Evolutionary conservation across 495 filamentous ascomycete species (phyloP).

Genomic region (Aspergillus egyptiacus): DNA sequence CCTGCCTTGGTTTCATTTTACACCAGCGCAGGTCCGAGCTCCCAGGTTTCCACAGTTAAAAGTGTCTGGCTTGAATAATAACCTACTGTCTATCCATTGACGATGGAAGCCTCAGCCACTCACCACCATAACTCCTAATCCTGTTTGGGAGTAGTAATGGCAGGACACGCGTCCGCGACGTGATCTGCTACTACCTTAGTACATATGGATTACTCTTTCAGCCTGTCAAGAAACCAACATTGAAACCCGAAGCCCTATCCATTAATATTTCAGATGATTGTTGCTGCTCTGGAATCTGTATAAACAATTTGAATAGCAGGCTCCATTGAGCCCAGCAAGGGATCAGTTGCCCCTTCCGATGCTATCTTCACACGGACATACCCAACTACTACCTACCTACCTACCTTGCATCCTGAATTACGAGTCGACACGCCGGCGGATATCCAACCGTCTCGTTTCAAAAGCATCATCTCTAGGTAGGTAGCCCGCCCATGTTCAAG

Average conservation of each 20-base stretch:
- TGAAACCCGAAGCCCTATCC: too few relatives aligned
- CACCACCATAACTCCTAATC: slow-evolving; percentile 3
- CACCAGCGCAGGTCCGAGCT: slow-evolving; percentile 9
- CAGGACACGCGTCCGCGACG: slow-evolving; percentile 1
- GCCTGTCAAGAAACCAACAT: too few relatives aligned
- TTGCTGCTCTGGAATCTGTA: too few relatives aligned
- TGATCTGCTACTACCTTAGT: not conserved
- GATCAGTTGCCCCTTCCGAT: not conserved
- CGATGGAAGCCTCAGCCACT: slow-evolving; percentile 7
- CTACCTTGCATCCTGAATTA: not conserved
- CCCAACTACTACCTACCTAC: not conserved
- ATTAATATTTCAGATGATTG: too few relatives aligned
- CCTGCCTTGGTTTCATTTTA: slow-evolving; percentile 2
- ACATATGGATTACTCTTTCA: too few relatives aligned
- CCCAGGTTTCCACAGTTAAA: not conserved
- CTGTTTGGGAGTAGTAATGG: slow-evolving; percentile 1
- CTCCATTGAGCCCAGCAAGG: too few relatives aligned
- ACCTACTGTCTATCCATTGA: too few relatives aligned
- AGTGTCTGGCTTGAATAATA: not conserved
- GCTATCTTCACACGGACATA: too few relatives aligned
- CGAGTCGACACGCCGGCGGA: not conserved
- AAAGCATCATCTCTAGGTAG: too few relatives aligned
- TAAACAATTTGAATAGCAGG: too few relatives aligned
- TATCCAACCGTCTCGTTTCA: too few relatives aligned
- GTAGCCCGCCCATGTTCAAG: too few relatives aligned